These are phyloP conservation scores for Aureobasidium leucospermi DNA, from an alignment of 2,329 filamentous ascomycete species.

Conservation along the genomic window DNA sequence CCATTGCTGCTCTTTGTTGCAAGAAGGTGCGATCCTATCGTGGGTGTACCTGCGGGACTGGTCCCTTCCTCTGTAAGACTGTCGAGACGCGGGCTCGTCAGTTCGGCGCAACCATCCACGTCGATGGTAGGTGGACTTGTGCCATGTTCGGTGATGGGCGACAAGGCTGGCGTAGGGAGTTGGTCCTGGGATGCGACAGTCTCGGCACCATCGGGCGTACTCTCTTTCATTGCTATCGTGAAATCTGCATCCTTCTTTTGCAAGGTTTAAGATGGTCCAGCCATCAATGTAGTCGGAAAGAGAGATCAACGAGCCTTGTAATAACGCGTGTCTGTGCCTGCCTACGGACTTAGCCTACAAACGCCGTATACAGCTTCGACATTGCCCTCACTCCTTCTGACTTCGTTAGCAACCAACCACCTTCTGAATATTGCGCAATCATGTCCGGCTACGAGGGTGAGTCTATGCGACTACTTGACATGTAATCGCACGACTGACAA, in stretches of 20 bases:
- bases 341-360: conserved; percentile 1
- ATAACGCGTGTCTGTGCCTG: conserved; percentile 6
- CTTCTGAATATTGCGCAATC: background rate
- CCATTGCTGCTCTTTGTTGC: background rate
- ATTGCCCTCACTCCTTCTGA: background rate
- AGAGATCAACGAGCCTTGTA: background rate
- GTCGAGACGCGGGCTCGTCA: background rate
- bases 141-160: conserved; percentile 23
- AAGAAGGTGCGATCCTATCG: background rate
- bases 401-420: background rate
- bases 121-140: background rate
- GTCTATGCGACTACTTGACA: background rate
- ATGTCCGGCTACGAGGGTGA: conserved; percentile 44
- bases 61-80: background rate
- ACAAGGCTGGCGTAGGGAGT: conserved; percentile 23
- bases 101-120: background rate
- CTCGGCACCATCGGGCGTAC: background rate
- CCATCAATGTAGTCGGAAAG: background rate
- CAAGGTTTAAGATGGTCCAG: background rate
- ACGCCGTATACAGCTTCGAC: background rate
- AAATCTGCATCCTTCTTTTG: background rate
- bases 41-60: background rate
- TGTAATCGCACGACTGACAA: conserved; percentile 8
- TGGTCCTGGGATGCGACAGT: conserved; percentile 13
- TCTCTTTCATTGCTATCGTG: background rate